A percentile compares a stretch with the other conserved stretches of the same genome.
These are phyloP conservation scores for Gossypium gossypioides DNA, from an alignment of 441 rosid genomes.

Conservation along the genomic window DNA sequence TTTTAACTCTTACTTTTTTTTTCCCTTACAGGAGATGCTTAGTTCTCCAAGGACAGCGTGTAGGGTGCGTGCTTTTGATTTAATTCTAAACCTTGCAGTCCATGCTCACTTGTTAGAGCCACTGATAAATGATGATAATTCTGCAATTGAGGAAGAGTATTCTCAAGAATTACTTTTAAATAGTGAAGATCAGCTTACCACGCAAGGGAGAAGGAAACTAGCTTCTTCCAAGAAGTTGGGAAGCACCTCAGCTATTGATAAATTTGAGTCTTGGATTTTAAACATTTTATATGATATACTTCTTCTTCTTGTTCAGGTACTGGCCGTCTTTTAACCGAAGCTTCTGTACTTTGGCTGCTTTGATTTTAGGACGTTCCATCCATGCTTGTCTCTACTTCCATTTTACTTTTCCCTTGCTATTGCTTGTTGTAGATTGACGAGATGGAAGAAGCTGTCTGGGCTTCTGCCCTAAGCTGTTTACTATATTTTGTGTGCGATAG, in stretches of 20 bases:
- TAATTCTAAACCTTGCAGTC: constrained; percentile 91
- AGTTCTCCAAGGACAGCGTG: constrained; percentile 67
- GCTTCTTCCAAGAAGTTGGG: constrained; percentile 43
- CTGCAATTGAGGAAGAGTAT: constrained; percentile 80
- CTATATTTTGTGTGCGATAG: constrained; percentile 91
- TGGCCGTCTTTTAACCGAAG: neutral
- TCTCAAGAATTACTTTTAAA: constrained; percentile 60
- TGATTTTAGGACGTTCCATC: neutral
- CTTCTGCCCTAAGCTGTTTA: constrained; percentile 93
- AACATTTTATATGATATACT: constrained; percentile 83
- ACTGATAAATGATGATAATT: constrained; percentile 49
- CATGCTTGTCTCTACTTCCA: neutral
- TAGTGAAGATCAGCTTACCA: constrained; percentile 42
- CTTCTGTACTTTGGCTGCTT: constrained; percentile 1
- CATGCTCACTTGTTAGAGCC: constrained; percentile 94
- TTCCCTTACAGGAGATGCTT: constrained; percentile 76
- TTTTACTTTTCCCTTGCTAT: neutral
- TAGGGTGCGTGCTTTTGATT: constrained; percentile 87
- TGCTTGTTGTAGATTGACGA: constrained; percentile 60
- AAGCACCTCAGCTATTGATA: constrained; percentile 56
- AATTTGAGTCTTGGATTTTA: constrained; percentile 86
- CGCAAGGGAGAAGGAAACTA: constrained; percentile 41
- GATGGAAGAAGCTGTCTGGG: constrained; percentile 87
- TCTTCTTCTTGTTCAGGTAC: constrained; percentile 95
- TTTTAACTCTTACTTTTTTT: constrained; percentile 11